phyloP scores from a whole-genome alignment of 805 yeast genomes.

The Ogataea nakhonphanomensis region DNA sequence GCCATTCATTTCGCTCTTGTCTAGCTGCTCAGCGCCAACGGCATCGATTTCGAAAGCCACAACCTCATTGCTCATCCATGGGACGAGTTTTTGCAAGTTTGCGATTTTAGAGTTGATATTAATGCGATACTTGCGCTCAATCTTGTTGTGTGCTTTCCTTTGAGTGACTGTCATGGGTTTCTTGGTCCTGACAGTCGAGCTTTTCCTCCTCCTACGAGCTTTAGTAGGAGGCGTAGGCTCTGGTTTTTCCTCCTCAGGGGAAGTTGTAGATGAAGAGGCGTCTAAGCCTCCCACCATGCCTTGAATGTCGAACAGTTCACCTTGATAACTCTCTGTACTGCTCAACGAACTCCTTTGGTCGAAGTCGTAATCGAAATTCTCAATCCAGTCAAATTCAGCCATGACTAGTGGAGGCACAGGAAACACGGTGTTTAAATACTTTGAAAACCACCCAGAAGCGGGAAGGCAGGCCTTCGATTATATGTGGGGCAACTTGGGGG shows the following conservation, averaged over 20 bases:
- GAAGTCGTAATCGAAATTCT: slow-evolving; percentile 18
- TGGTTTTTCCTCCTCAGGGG: slow-evolving; percentile 13
- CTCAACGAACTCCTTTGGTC: slow-evolving; percentile 13
- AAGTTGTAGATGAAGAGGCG: slow-evolving; percentile 11
- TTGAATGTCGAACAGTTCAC: slow-evolving; percentile 14
- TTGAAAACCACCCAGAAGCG: too few species aligned
- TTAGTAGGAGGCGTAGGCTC: slow-evolving; percentile 1
- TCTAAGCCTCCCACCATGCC: slow-evolving; percentile 2
- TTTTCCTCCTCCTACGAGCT: slow-evolving; percentile 8
- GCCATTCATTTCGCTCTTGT: slow-evolving; percentile 9
- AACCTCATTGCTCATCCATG: slow-evolving; percentile 61
- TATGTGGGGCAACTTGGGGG: not conserved
- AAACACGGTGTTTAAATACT: not conserved
- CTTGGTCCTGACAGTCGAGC: slow-evolving; percentile 16
- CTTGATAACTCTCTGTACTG: slow-evolving; percentile 13
- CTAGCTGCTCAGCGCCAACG: slow-evolving; percentile 8
- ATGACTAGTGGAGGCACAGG: not conserved
- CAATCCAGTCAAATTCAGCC: slow-evolving; percentile 15
- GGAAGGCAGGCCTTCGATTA: not conserved
- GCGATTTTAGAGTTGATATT: slow-evolving; percentile 72
- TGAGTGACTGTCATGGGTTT: slow-evolving; percentile 39
- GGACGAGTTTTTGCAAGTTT: slow-evolving; percentile 61
- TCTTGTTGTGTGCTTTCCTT: slow-evolving; percentile 69
- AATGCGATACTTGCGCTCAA: slow-evolving; percentile 67
- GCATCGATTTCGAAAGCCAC: slow-evolving; percentile 60